phyloP scores from a whole-genome alignment of 768 basidiomycete species.

The Rhizopogon salebrosus region DNA sequence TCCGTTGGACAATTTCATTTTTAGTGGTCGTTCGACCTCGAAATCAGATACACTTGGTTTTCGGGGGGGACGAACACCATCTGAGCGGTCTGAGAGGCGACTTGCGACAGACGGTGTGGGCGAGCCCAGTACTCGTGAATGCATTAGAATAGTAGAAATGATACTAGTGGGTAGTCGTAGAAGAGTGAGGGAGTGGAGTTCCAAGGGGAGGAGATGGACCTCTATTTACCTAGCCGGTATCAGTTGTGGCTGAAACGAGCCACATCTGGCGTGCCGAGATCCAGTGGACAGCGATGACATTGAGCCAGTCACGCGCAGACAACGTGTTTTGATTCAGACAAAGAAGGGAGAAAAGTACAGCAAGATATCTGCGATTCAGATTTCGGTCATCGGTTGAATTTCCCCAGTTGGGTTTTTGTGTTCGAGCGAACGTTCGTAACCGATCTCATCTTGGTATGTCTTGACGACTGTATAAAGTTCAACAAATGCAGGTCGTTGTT shows the following conservation, averaged over 20 bases:
- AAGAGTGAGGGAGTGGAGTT: constrained; percentile 9
- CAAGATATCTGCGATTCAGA: constrained; percentile 27
- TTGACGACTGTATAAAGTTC: not conserved
- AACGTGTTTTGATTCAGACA: constrained; percentile 25
- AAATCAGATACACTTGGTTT: constrained; percentile 49
- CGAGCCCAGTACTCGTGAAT: constrained; percentile 22
- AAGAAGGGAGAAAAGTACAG: constrained; percentile 6
- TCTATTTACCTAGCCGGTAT: constrained; percentile 26
- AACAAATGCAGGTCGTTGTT: not conserved
- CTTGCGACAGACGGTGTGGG: constrained; percentile 29
- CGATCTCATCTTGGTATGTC: not conserved
- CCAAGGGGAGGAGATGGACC: constrained; percentile 8
- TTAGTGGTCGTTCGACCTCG: constrained; percentile 55
- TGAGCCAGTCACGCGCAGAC: constrained; percentile 26
- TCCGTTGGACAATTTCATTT: constrained; percentile 22
- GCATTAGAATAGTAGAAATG: constrained; percentile 17
- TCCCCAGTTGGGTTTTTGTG: not conserved
- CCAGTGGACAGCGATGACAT: constrained; percentile 20
- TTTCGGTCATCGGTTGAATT: constrained; percentile 4
- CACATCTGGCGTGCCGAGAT: constrained; percentile 26
- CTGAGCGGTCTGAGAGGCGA: constrained; percentile 36
- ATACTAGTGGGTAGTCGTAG: not conserved
- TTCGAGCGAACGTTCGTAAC: not conserved
- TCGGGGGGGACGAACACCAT: constrained; percentile 29
- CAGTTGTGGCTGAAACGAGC: constrained; percentile 27